These are phyloP conservation scores for Hortiboletus campestris DNA, from an alignment of 768 basidiomycete species.

Conservation along the genomic window DNA sequence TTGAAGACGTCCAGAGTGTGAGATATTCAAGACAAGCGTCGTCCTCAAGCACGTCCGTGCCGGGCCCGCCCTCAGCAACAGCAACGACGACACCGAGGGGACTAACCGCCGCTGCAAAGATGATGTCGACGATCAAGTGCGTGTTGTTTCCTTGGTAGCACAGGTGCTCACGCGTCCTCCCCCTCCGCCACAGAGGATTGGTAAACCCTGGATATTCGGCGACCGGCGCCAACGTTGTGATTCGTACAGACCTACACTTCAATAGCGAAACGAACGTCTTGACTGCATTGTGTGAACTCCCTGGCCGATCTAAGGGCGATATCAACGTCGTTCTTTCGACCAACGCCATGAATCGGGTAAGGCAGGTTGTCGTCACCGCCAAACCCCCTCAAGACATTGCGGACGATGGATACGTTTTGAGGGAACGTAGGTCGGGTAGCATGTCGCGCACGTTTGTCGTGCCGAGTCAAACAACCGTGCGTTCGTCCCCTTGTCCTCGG, in stretches of 20 bases:
- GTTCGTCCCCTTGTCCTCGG: constrained; percentile 22
- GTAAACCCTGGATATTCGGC: constrained; percentile 25
- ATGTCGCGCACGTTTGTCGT: constrained; percentile 53
- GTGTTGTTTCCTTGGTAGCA: constrained; percentile 2
- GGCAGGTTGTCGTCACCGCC: constrained; percentile 58
- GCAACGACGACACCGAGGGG: background rate
- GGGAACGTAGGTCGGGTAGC: constrained; percentile 55
- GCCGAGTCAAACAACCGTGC: constrained; percentile 54
- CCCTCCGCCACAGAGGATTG: constrained; percentile 16
- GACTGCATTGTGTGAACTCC: constrained; percentile 65
- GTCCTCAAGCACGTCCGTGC: constrained; percentile 9
- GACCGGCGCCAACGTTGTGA: constrained; percentile 35
- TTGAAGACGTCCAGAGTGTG: constrained; percentile 28
- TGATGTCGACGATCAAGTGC: constrained; percentile 20
- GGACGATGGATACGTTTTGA: constrained; percentile 42
- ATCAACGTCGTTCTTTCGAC: constrained; percentile 59
- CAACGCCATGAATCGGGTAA: constrained; percentile 59
- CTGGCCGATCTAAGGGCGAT: constrained; percentile 60
- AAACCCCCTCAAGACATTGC: constrained; percentile 41
- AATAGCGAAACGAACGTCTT: constrained; percentile 48
- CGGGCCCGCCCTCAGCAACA: constrained; percentile 6
- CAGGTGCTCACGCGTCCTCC: constrained; percentile 11
- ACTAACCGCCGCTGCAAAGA: constrained; percentile 4
- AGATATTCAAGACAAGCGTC: constrained; percentile 25
- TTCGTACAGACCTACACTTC: constrained; percentile 63